Conservation (phyloP, 2,329 filamentous ascomycete genomes). For the Fusarium newnesense region DNA sequence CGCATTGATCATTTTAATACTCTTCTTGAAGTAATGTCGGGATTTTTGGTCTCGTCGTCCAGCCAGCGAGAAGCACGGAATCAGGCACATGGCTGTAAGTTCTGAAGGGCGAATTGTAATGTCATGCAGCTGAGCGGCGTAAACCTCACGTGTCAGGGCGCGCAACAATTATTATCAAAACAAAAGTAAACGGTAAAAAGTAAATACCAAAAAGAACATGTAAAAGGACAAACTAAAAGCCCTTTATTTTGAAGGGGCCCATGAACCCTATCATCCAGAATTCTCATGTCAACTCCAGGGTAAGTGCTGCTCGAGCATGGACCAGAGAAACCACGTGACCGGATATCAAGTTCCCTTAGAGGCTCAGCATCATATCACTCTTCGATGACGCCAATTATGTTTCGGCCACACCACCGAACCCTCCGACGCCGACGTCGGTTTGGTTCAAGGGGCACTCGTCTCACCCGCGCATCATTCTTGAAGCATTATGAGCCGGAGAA, state of each 20-base stretch:
- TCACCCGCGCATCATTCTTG: constrained; percentile 9
- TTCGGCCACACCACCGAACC: not conserved
- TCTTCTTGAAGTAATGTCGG: not conserved
- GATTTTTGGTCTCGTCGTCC: constrained; percentile 10
- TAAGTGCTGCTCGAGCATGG: rapidly evolving
- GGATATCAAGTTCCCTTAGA: not conserved
- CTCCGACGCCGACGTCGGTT: constrained; percentile 24
- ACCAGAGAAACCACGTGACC: not conserved
- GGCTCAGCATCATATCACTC: constrained; percentile 18
- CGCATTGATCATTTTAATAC: not conserved
- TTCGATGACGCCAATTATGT: constrained; percentile 32
- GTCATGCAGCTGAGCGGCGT: constrained; percentile 1
- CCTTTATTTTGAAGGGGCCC: not conserved
- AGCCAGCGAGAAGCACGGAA: constrained; percentile 19
- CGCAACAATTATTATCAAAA: not conserved
- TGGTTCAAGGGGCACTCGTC: constrained; percentile 3
- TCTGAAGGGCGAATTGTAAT: not conserved
- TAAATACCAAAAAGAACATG: not conserved
- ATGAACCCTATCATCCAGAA: not conserved
- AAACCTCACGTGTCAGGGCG: not conserved
- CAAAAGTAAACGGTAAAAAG: not conserved
- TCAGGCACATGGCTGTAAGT: constrained; percentile 3
- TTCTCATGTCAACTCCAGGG: not conserved
- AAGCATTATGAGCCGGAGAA: constrained; percentile 26
- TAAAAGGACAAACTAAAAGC: not conserved